Conservation (phyloP, 441 rosid species). For the Euphorbia schlechtendalii region DNA sequence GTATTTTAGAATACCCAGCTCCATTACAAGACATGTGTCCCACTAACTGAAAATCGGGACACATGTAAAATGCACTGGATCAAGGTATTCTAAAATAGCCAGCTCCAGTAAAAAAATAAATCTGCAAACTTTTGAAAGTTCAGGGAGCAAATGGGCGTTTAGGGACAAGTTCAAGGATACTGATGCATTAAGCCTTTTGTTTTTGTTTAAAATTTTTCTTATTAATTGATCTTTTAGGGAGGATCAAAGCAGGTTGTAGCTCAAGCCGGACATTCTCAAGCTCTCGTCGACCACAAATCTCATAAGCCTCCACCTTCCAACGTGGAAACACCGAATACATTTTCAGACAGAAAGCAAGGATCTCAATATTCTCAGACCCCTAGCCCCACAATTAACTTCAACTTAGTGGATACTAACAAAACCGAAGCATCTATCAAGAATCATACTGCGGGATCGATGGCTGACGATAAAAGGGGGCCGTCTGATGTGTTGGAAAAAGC, state of each 20-base stretch:
- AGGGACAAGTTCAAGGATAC: no score
- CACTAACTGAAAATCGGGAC: no score
- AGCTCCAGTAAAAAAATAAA: no score
- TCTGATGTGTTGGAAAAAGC: slow-evolving; percentile 74
- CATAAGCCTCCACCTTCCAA: slow-evolving; percentile 34
- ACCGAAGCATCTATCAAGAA: slow-evolving; percentile 29
- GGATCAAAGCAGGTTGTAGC: slow-evolving; percentile 57
- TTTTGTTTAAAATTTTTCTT: no score
- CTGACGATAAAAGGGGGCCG: slow-evolving; percentile 29
- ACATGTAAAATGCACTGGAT: no score
- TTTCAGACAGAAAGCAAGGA: slow-evolving; percentile 27
- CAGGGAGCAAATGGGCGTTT: no score
- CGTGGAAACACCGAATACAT: slow-evolving; percentile 27
- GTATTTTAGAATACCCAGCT: no score
- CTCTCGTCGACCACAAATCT: slow-evolving; percentile 30
- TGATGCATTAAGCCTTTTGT: no score
- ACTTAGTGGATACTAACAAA: slow-evolving; percentile 22
- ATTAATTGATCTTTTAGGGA: slow-evolving; percentile 32
- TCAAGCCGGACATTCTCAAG: slow-evolving; percentile 34
- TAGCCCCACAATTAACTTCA: slow-evolving; percentile 13
- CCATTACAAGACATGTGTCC: no score
- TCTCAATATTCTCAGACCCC: slow-evolving; percentile 30
- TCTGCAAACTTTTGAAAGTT: no score
- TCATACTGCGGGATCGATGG: slow-evolving; percentile 18
- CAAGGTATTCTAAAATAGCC: no score